These are phyloP conservation scores for Serpula lacrymans DNA, from an alignment of 768 basidiomycete species.

Conservation along the genomic window DNA sequence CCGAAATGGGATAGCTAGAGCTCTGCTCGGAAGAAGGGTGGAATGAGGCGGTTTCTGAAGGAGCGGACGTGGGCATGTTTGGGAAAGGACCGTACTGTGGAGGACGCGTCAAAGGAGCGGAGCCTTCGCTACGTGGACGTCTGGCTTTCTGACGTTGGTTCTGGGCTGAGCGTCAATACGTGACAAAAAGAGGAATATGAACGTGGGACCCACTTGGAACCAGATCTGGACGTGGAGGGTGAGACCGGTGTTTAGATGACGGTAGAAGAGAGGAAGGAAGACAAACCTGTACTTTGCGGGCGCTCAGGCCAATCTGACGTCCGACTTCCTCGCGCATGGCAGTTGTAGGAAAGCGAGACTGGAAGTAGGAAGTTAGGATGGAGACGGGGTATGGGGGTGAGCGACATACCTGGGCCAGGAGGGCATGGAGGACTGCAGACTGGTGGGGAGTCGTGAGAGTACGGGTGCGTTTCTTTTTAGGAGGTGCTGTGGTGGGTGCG, in stretches of 20 bases:
- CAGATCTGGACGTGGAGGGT: constrained; percentile 56
- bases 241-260: constrained; percentile 8
- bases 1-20: constrained; percentile 3
- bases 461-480: constrained; percentile 70
- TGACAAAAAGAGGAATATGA: constrained; percentile 1
- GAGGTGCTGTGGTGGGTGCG: constrained; percentile 30
- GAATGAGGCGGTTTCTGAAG: constrained; percentile 16
- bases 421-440: constrained; percentile 80
- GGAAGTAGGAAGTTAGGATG: neutral
- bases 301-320: constrained; percentile 82
- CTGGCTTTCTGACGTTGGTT: constrained; percentile 88
- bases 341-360: constrained; percentile 90
- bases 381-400: neutral
- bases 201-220: constrained; percentile 72
- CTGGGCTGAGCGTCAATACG: constrained; percentile 34
- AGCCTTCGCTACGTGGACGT: constrained; percentile 63
- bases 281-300: constrained; percentile 85
- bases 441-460: constrained; percentile 88
- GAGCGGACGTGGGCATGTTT: constrained; percentile 35
- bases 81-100: constrained; percentile 66
- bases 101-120: constrained; percentile 47
- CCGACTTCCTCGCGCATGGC: constrained; percentile 87
- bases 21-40: constrained; percentile 6
- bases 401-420: constrained; percentile 75
- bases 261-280: constrained; percentile 2